Percentiles rank a stretch among this genome's conserved stretches.
Evolutionary conservation across 768 basidiomycete species (phyloP).

Genomic region (Cystoderma amianthinum): DNA sequence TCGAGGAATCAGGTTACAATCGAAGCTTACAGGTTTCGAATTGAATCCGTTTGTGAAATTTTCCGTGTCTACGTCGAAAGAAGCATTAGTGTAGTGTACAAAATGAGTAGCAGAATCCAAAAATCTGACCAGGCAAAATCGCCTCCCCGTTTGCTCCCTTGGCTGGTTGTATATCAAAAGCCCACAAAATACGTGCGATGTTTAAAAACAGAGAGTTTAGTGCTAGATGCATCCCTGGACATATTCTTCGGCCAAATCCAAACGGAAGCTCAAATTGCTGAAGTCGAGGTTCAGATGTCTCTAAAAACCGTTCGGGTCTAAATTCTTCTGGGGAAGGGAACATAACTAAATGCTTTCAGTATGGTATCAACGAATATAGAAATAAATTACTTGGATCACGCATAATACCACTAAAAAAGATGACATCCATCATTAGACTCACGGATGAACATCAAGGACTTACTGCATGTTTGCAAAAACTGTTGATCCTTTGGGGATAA

Average conservation of each 20-base stretch:
- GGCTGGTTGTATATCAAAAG: slow-evolving; percentile 21
- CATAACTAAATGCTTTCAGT: slow-evolving; percentile 12
- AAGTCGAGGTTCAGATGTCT: slow-evolving; percentile 19
- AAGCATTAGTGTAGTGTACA: not conserved
- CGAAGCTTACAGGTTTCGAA: slow-evolving; percentile 22
- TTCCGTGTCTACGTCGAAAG: slow-evolving; percentile 18
- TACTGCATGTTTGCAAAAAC: slow-evolving; percentile 27
- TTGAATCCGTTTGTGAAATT: slow-evolving; percentile 27
- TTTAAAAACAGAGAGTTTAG: slow-evolving; percentile 25
- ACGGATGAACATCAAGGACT: slow-evolving; percentile 4
- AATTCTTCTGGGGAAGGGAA: slow-evolving; percentile 28
- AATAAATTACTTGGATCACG: slow-evolving; percentile 17
- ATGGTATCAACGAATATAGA: no score
- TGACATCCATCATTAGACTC: not conserved
- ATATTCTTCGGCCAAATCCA: slow-evolving; percentile 33
- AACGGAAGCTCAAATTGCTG: slow-evolving; percentile 27
- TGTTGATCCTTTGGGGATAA: slow-evolving; percentile 28
- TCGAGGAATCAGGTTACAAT: slow-evolving; percentile 19
- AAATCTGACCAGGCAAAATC: slow-evolving; percentile 8
- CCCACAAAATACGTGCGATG: slow-evolving; percentile 27
- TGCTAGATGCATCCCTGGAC: slow-evolving; percentile 28
- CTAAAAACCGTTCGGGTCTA: slow-evolving; percentile 32
- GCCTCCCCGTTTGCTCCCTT: slow-evolving; percentile 10
- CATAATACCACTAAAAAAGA: slow-evolving; percentile 20
- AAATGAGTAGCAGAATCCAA: not conserved